Conservation (phyloP, 768 basidiomycete species). For the Lentinula sp. region DNA sequence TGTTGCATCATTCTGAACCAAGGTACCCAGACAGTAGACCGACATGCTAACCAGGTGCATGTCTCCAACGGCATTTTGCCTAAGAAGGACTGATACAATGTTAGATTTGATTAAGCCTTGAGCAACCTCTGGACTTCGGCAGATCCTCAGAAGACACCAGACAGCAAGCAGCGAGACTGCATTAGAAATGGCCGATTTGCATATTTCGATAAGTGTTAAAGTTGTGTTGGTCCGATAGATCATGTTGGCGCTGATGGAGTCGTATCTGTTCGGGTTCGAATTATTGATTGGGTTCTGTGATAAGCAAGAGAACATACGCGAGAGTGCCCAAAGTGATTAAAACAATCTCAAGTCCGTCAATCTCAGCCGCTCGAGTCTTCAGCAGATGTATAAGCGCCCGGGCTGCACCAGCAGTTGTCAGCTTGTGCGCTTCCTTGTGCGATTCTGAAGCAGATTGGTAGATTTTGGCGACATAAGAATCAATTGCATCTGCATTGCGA, state of each 20-base stretch:
- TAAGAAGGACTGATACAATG: slow-evolving; percentile 11
- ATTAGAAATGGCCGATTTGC: slow-evolving; percentile 15
- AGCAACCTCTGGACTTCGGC: slow-evolving; percentile 17
- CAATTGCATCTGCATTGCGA: slow-evolving; percentile 16
- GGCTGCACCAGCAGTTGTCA: slow-evolving; percentile 19
- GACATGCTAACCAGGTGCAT: slow-evolving; percentile 12
- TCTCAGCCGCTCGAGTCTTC: slow-evolving; percentile 19
- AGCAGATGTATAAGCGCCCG: slow-evolving; percentile 17
- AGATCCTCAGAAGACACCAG: slow-evolving; percentile 19
- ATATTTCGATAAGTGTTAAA: slow-evolving; percentile 16
- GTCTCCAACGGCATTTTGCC: slow-evolving; percentile 14
- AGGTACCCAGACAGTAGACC: slow-evolving; percentile 17
- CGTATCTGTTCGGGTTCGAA: slow-evolving; percentile 8
- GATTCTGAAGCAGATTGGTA: slow-evolving; percentile 14
- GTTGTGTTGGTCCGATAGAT: slow-evolving; percentile 19
- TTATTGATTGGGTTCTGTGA: not conserved
- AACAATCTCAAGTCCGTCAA: slow-evolving; percentile 16
- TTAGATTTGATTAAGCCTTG: slow-evolving; percentile 17
- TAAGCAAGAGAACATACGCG: slow-evolving; percentile 11
- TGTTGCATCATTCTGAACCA: slow-evolving; percentile 16
- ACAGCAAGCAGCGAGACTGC: slow-evolving; percentile 15
- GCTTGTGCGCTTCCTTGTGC: slow-evolving; percentile 18
- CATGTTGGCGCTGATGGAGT: slow-evolving; percentile 19
- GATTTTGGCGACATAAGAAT: slow-evolving; percentile 15
- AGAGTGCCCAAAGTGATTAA: slow-evolving; percentile 17